phyloP scores from a whole-genome alignment of 768 basidiomycete species.

The Tulasnella sp. region DNA sequence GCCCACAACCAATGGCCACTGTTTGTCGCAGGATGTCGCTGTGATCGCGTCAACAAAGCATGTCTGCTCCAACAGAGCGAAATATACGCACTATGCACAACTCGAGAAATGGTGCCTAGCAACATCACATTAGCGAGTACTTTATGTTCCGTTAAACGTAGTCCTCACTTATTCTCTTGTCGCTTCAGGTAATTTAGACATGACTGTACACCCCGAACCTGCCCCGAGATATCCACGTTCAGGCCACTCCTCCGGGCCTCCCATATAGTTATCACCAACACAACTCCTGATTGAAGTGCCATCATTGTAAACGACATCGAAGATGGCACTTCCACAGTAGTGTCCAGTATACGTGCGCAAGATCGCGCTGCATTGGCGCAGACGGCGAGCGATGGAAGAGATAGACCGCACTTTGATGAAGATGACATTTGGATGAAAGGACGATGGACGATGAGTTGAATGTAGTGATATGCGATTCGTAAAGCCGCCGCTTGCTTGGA shows the following conservation, averaged over 20 bases:
- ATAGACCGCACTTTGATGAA: slow-evolving; percentile 38
- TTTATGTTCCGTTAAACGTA: no score
- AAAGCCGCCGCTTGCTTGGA: slow-evolving; percentile 51
- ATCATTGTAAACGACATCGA: slow-evolving; percentile 31
- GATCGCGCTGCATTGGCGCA: slow-evolving; percentile 73
- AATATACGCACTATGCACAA: no score
- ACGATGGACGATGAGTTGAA: slow-evolving; percentile 65
- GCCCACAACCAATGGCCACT: no score
- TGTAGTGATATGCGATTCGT: slow-evolving; percentile 48
- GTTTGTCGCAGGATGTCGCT: no score
- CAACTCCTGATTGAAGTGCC: slow-evolving; percentile 42
- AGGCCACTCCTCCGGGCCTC: slow-evolving; percentile 42
- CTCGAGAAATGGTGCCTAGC: no score
- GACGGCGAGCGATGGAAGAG: slow-evolving; percentile 60
- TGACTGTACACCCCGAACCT: slow-evolving; percentile 49
- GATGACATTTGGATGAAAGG: slow-evolving; percentile 49
- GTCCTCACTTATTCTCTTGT: slow-evolving; percentile 25
- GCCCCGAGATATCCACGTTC: slow-evolving; percentile 36
- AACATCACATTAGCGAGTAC: no score
- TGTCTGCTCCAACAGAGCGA: no score
- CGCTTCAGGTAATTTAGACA: slow-evolving; percentile 45
- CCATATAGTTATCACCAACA: slow-evolving; percentile 60
- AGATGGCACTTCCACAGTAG: slow-evolving; percentile 31
- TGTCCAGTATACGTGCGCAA: slow-evolving; percentile 60
- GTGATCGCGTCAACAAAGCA: no score